Evolutionary conservation across 768 basidiomycete species (phyloP).

Genomic region (Rhizopogon roseolus): DNA sequence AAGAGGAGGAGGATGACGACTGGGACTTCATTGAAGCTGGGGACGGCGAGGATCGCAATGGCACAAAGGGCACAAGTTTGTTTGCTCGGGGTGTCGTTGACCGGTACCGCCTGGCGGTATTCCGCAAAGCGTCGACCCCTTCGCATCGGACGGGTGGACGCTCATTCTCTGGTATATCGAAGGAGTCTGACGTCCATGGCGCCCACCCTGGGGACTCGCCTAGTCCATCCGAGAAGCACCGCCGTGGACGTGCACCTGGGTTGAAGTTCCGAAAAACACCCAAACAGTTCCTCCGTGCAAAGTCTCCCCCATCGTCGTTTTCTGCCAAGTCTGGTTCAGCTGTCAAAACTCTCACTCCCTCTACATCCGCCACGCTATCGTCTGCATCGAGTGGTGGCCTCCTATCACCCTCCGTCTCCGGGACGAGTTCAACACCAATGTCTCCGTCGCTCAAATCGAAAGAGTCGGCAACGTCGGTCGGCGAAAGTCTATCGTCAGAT

Average conservation of each 20-base stretch:
- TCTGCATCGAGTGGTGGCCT: slow-evolving; percentile 43
- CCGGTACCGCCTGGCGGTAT: slow-evolving; percentile 78
- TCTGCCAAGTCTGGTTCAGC: slow-evolving; percentile 26
- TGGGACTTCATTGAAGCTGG: slow-evolving; percentile 88
- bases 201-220: slow-evolving; percentile 40
- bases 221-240: slow-evolving; percentile 45
- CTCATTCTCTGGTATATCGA: slow-evolving; percentile 56
- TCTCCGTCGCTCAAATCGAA: slow-evolving; percentile 78
- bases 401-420: slow-evolving; percentile 62
- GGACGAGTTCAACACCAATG: slow-evolving; percentile 35
- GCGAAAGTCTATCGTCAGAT: slow-evolving; percentile 68
- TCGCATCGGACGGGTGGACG: slow-evolving; percentile 40
- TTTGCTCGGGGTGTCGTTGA: slow-evolving; percentile 93
- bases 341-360: slow-evolving; percentile 35
- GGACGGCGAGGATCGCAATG: slow-evolving; percentile 81
- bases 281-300: slow-evolving; percentile 67
- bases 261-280: slow-evolving; percentile 72
- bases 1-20: slow-evolving; percentile 69
- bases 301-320: slow-evolving; percentile 48
- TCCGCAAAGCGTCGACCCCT: slow-evolving; percentile 77
- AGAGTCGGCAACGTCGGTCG: slow-evolving; percentile 72
- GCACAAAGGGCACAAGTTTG: slow-evolving; percentile 71
- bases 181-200: slow-evolving; percentile 40
- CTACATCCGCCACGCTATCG: slow-evolving; percentile 36
- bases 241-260: slow-evolving; percentile 64